Percentiles rank a stretch among this genome's conserved stretches.
Evolutionary conservation across 2,329 filamentous ascomycete genomes (phyloP).

Genomic region (Dactylonectria macrodidyma): DNA sequence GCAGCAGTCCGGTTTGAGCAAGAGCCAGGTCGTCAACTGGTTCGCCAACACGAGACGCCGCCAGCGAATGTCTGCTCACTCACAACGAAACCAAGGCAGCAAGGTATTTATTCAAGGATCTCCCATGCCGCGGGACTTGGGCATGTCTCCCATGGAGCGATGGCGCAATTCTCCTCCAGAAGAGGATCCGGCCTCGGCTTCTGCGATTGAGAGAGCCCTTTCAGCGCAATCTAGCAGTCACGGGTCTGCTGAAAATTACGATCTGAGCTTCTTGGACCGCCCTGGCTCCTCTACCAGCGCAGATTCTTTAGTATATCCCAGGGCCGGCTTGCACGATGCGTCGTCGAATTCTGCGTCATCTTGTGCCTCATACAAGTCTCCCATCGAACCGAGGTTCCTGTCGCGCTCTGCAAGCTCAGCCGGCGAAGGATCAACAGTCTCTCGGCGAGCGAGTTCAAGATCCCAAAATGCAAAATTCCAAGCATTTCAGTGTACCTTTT

Average conservation of each 20-base stretch:
- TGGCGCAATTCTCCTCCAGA: conserved; percentile 60
- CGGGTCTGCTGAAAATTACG: conserved; percentile 38
- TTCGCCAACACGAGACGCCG: conserved; percentile 66
- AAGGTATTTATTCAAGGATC: conserved; percentile 56
- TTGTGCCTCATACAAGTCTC: conserved; percentile 40
- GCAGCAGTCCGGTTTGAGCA: conserved; percentile 60
- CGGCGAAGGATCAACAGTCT: conserved; percentile 32
- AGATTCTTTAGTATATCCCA: conserved; percentile 47
- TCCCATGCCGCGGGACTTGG: conserved; percentile 57
- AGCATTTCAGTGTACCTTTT: conserved; percentile 57
- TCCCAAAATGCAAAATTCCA: conserved; percentile 35
- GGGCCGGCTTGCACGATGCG: conserved; percentile 34
- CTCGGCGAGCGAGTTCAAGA: conserved; percentile 34
- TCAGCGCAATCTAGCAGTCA: conserved; percentile 32
- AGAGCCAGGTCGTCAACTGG: conserved; percentile 64
- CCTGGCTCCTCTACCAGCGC: conserved; percentile 51
- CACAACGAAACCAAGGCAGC: conserved; percentile 43
- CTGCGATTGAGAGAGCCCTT: conserved; percentile 55
- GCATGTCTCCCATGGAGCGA: conserved; percentile 63
- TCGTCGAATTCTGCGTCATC: conserved; percentile 50
- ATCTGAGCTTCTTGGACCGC: conserved; percentile 44
- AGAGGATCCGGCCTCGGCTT: conserved; percentile 58
- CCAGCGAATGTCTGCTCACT: conserved; percentile 55
- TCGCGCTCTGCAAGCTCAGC: conserved; percentile 44
- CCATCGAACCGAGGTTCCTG: conserved; percentile 30